Conservation (phyloP, 257 asterid species). For the Solanum tarijense region DNA sequence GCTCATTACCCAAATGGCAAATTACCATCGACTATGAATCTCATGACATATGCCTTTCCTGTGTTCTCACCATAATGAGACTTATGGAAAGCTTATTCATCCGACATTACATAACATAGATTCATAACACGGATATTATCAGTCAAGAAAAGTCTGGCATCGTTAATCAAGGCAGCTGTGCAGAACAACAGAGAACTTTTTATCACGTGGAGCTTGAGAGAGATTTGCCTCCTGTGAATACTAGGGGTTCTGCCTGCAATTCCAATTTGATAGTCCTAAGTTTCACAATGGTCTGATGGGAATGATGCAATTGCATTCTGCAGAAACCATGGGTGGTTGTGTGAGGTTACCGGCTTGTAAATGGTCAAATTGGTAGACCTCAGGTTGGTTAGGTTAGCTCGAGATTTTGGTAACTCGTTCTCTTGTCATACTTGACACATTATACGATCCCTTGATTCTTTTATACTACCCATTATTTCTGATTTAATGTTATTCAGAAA, state of each 20-base stretch:
- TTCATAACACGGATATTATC: not conserved
- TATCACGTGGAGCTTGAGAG: not conserved
- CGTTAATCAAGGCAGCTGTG: not conserved
- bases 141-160: not conserved
- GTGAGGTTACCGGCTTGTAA: not conserved
- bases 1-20: not conserved
- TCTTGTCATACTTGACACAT: not conserved
- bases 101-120: not conserved
- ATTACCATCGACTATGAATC: not conserved
- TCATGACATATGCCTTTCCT: not conserved
- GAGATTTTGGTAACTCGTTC: not conserved
- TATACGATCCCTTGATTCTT: not conserved
- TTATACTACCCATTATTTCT: not conserved
- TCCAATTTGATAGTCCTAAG: not conserved
- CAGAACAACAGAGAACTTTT: not conserved
- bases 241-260: not conserved
- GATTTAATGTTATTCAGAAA: not conserved
- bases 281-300: not conserved
- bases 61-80: not conserved
- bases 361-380: conserved; percentile 1
- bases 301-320: not conserved
- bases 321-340: not conserved
- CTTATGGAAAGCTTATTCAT: not conserved
- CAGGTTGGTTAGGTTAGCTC: not conserved
- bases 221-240: not conserved